A percentile compares a stretch with the other conserved stretches of the same genome.
Conservation (phyloP, 2,329 filamentous ascomycete genomes). For the Colletotrichum theobromicola region DNA sequence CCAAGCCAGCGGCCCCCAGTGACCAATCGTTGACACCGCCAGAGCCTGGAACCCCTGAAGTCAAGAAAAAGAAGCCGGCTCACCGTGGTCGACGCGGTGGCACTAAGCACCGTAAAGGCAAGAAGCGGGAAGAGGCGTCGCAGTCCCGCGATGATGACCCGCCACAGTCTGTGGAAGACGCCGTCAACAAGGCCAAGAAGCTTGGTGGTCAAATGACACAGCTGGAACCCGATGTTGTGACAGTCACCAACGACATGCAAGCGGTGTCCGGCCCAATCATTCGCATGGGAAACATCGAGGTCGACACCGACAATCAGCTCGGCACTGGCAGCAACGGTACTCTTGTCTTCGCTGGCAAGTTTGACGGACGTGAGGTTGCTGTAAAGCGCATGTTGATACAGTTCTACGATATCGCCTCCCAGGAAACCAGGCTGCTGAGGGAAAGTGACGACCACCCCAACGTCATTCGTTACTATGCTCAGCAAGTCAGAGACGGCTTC, state of each 20-base stretch:
- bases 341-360: slow-evolving; percentile 91
- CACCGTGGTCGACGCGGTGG: slow-evolving; percentile 77
- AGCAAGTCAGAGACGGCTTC: slow-evolving; percentile 87
- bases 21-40: neutral
- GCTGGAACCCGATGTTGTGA: slow-evolving; percentile 67
- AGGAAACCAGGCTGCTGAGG: slow-evolving; percentile 87
- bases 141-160: slow-evolving; percentile 54
- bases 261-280: slow-evolving; percentile 65
- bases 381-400: slow-evolving; percentile 97
- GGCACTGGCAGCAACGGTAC: slow-evolving; percentile 95
- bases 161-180: slow-evolving; percentile 63
- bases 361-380: slow-evolving; percentile 90
- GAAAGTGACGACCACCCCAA: slow-evolving; percentile 97
- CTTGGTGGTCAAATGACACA: slow-evolving; percentile 54
- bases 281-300: slow-evolving; percentile 68
- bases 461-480: slow-evolving; percentile 95
- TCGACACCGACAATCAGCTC: slow-evolving; percentile 67
- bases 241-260: slow-evolving; percentile 60
- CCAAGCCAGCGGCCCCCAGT: neutral
- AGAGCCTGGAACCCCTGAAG: slow-evolving; percentile 42
- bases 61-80: slow-evolving; percentile 73
- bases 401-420: slow-evolving; percentile 93
- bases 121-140: slow-evolving; percentile 57
- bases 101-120: slow-evolving; percentile 66
- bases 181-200: slow-evolving; percentile 63